These are phyloP conservation scores for Schizosaccharomyces cryophilus DNA, from an alignment of 805 yeast genomes.

Conservation along the genomic window DNA sequence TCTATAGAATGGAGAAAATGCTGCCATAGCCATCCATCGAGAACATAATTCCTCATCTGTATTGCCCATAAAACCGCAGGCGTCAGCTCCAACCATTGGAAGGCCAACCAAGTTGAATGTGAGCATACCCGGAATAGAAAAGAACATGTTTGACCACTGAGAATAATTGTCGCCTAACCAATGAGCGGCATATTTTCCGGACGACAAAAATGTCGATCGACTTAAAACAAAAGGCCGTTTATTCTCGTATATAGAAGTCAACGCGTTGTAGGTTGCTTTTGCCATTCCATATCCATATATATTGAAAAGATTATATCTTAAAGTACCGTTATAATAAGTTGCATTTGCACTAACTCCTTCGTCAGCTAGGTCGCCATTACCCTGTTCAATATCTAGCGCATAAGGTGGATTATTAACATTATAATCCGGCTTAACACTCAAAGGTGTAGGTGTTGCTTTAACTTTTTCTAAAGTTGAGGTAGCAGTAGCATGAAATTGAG, in stretches of 20 bases:
- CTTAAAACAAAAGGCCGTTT: constrained; percentile 42
- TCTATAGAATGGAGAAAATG: constrained; percentile 17
- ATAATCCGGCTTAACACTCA: constrained; percentile 10
- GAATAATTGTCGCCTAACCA: constrained; percentile 79
- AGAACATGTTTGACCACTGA: constrained; percentile 45
- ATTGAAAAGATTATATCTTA: constrained; percentile 14
- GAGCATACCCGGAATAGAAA: constrained; percentile 52
- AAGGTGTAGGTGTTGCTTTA: neutral
- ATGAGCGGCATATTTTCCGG: constrained; percentile 57
- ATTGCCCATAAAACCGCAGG: constrained; percentile 5
- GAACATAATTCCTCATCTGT: constrained; percentile 13
- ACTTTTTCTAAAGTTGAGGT: neutral
- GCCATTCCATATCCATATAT: constrained; percentile 12
- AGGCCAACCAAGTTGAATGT: constrained; percentile 14
- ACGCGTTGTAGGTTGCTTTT: constrained; percentile 4
- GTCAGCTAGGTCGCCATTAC: constrained; percentile 6
- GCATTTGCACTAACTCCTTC: constrained; percentile 15
- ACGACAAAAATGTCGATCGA: constrained; percentile 51
- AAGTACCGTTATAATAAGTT: constrained; percentile 13
- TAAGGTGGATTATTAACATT: constrained; percentile 17
- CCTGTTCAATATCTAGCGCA: constrained; percentile 13
- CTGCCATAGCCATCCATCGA: constrained; percentile 16
- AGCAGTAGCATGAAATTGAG: neutral
- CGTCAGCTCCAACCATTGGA: constrained; percentile 5
- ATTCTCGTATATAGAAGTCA: neutral